A percentile compares a stretch with the other conserved stretches of the same genome.
phyloP scores from a whole-genome alignment of 2,329 filamentous ascomycete species.

The Blastomyces gilchristii region DNA sequence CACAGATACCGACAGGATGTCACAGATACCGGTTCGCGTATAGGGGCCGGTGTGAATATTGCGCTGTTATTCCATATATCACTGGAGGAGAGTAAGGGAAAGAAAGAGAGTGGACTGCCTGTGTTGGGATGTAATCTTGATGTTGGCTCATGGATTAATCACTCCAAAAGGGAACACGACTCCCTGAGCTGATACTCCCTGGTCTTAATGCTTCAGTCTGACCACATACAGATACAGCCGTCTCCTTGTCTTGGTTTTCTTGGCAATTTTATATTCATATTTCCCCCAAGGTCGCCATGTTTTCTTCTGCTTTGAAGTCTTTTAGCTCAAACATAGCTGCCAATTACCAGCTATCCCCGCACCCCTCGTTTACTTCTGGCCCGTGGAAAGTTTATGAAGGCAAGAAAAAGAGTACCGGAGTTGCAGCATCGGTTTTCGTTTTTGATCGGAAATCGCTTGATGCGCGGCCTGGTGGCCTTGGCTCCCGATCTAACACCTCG shows the following conservation, averaged over 20 bases:
- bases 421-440: constrained; percentile 81
- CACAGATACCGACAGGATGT: not conserved
- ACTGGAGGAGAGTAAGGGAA: not conserved
- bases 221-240: not conserved
- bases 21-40: not conserved
- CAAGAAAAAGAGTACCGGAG: constrained; percentile 90
- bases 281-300: constrained; percentile 52
- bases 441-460: constrained; percentile 87
- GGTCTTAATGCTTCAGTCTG: not conserved
- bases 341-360: constrained; percentile 75
- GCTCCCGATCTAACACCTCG: constrained; percentile 51
- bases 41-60: not conserved
- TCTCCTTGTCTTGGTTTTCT: not conserved
- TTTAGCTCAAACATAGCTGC: constrained; percentile 86
- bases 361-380: constrained; percentile 68
- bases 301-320: constrained; percentile 86
- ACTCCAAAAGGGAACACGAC: not conserved
- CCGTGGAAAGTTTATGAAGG: constrained; percentile 97
- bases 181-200: not conserved
- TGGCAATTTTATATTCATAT: not conserved
- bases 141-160: not conserved
- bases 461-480: constrained; percentile 51
- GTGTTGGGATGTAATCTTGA: not conserved
- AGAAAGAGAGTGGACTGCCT: not conserved
- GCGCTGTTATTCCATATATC: not conserved